Base-by-base conservation (phyloP, 148 eudicot genomes). In the Suaeda aralocaspica region DNA sequence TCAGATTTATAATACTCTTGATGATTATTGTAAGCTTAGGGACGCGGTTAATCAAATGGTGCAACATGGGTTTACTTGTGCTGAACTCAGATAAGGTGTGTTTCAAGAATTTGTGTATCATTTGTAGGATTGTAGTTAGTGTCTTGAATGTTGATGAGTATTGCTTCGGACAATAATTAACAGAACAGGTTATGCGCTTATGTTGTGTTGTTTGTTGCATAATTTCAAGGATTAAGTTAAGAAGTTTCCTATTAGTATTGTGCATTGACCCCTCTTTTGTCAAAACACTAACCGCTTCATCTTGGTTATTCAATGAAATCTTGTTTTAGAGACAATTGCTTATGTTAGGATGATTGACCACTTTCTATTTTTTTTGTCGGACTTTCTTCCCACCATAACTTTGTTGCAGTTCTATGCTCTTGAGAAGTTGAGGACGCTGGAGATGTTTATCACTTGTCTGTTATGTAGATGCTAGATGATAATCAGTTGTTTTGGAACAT, bases 21-120 rank as follows among this genome's bases (percentile, higher is more conserved):
- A 82, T 58, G 98, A 93, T 52, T 90, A 90, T 73, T 48, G 75
- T 64, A 84, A 66, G 76, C 83, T 93, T n/a, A 87, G 87, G 86
- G 96, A 93, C 70, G 98, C 95, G 8, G 81, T 93, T 73, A 83
- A 82, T 72, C 77, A 85, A 67, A 84, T 93, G 29, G 91, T 93
- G 64, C 59, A 65, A 8, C 82, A 85, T 42, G 85, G 88, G 28
- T 79, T 93, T 75, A 84, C 88, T 36, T 93, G 98, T 60, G 72
- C 79, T 0, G 36, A 24, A 58, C 87, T 90, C 73, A 81, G 84
- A 83, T 16, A 68, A 78, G 94, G 89, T 88, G 83, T 31, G 76
- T 5, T 22, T 26, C n/a, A n/a, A n/a, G n/a, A n/a, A n/a, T n/a
- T n/a, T n/a, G n/a, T n/a, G n/a, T n/a, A n/a, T n/a, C n/a, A n/a